These are phyloP conservation scores for Colletotrichum endophyticum DNA, from an alignment of 2,329 filamentous ascomycete species.

Conservation along the genomic window DNA sequence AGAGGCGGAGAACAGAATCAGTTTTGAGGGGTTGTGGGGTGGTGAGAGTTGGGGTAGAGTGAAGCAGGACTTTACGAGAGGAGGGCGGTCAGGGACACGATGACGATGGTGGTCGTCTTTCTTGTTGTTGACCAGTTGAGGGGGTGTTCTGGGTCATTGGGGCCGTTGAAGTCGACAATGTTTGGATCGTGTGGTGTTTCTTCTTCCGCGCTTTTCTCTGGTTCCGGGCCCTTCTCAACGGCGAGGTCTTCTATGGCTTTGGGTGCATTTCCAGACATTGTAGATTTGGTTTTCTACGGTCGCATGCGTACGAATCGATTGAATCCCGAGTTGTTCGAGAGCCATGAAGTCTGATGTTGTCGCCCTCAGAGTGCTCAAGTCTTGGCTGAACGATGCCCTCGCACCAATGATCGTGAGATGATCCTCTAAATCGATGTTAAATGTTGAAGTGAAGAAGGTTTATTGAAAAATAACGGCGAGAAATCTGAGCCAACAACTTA, in stretches of 20 bases:
- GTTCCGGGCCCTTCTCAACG: not conserved
- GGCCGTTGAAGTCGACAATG: conserved; percentile 54
- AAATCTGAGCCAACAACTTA: not conserved
- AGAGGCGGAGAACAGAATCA: not conserved
- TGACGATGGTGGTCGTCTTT: conserved; percentile 60
- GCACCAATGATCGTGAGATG: not conserved
- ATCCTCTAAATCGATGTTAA: fast-evolving
- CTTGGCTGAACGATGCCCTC: not conserved
- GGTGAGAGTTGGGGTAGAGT: not conserved
- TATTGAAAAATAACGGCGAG: not conserved
- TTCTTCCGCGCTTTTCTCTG: not conserved
- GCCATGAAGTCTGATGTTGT: not conserved
- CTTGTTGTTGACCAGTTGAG: conserved; percentile 59
- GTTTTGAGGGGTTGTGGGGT: not conserved
- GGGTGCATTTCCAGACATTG: not conserved
- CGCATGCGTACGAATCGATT: not conserved
- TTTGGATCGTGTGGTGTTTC: conserved; percentile 24
- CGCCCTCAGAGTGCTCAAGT: not conserved
- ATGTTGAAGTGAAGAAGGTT: not conserved
- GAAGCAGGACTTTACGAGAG: conserved; percentile 40
- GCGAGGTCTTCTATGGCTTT: not conserved
- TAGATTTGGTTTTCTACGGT: not conserved
- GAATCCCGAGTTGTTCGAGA: not conserved
- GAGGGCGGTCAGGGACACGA: conserved; percentile 46
- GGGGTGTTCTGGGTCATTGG: conserved; percentile 55